Base-by-base conservation (phyloP, 164 flowering plant genomes). In the Stephania cephalantha region DNA sequence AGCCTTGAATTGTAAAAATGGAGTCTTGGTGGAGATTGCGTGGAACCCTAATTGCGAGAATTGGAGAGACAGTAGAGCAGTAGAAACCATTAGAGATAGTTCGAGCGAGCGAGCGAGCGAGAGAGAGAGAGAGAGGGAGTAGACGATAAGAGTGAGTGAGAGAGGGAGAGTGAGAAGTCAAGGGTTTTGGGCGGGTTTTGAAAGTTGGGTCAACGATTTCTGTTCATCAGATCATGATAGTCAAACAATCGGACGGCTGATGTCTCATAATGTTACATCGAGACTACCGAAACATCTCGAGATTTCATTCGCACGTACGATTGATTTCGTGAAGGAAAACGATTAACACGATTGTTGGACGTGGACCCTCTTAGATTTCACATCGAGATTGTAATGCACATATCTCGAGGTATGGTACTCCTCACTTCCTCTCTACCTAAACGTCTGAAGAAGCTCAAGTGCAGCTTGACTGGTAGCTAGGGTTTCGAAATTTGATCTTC, bases 381-480 rank as follows among this genome's bases (percentile, higher is more conserved):
- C 10, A 9, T 13, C 55, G 15, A 3, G 55, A 50, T 25, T 25
- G 25, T 25, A 0, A 0, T 0, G 25, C 2, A 50, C 55, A 9
- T 6, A 20, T 42, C n/a, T 70, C 20, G 48, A 10, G 48, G 12
- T 9, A 9, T 50, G 15, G 2, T 9, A 50, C 55, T 4, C 63
- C 7, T 2, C 6, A 2, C 48, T 8, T 65, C 53, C 46, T 25
- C 53, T 61, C 61, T 71, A 71, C 74, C 75, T 35, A 18, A 65
- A 66, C 69, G 77, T 75, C 81, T 71, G 52, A 50, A 65, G 52
- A 50, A 65, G 31, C 22, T 72, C 65, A 50, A 35, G 5, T 70
- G 9, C 53, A 48, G 13, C 42, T 78, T 79, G 81, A 79, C 78
- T 75, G 81, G 81, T 79, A 75, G 81, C 48, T 79, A 29, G 52